A percentile compares a stretch with the other conserved stretches of the same genome.
phyloP scores from a whole-genome alignment of 2,329 filamentous ascomycete genomes.

The Pseudogymnoascus sp. region DNA sequence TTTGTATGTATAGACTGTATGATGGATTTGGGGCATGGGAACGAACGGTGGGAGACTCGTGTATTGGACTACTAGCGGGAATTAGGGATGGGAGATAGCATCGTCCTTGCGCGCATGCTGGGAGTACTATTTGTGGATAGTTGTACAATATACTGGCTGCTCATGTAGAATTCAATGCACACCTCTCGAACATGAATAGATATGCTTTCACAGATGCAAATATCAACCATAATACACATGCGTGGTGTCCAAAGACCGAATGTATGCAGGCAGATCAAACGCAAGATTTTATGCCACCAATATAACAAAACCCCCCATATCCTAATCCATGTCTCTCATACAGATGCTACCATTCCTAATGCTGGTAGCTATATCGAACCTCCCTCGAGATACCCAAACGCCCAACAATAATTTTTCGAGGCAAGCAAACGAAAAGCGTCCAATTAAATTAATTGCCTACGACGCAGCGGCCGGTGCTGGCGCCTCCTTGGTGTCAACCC shows the following conservation, averaged over 20 bases:
- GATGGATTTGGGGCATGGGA: slow-evolving; percentile 10
- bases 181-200: slow-evolving; percentile 15
- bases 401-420: slow-evolving; percentile 3
- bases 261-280: slow-evolving; percentile 13
- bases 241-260: slow-evolving; percentile 6
- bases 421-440: slow-evolving; percentile 9
- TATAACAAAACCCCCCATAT: slow-evolving; percentile 7
- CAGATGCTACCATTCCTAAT: slow-evolving; percentile 5
- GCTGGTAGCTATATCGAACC: slow-evolving; percentile 7
- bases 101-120: not conserved
- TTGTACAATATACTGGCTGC: slow-evolving; percentile 23
- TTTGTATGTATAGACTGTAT: slow-evolving; percentile 13
- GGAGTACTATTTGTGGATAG: slow-evolving; percentile 22
- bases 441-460: slow-evolving; percentile 15
- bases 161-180: slow-evolving; percentile 21
- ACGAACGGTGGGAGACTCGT: not conserved
- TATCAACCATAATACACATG: not conserved
- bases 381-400: slow-evolving; percentile 4
- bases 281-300: slow-evolving; percentile 7
- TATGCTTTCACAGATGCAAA: slow-evolving; percentile 6
- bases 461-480: slow-evolving; percentile 20
- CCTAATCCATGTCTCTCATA: slow-evolving; percentile 11
- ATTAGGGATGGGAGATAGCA: slow-evolving; percentile 2
- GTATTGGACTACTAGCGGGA: slow-evolving; percentile 7
- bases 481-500: slow-evolving; percentile 40